Percentiles rank a stretch among this genome's conserved stretches.
These are phyloP conservation scores for Alternaria ventricosa DNA, from an alignment of 2,329 filamentous ascomycete genomes.

Conservation along the genomic window DNA sequence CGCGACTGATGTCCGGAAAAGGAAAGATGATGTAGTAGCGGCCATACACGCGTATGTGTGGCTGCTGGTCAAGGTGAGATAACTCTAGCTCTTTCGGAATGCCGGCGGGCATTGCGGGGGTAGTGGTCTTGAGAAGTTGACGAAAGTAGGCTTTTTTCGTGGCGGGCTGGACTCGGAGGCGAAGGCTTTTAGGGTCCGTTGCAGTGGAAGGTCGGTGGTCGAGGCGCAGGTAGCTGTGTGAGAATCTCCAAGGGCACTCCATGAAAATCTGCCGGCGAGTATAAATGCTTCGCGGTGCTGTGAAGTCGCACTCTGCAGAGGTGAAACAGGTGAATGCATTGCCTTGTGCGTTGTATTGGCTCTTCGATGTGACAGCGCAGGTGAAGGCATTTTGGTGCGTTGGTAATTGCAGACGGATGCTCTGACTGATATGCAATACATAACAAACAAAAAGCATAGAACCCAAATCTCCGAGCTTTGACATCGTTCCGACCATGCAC, in stretches of 20 bases:
- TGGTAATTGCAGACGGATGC: not conserved
- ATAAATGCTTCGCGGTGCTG: constrained; percentile 3
- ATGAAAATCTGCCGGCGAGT: not conserved
- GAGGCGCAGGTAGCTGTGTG: not conserved
- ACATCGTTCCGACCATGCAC: not conserved
- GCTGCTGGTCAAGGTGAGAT: constrained; percentile 23
- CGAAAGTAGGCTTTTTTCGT: constrained; percentile 1
- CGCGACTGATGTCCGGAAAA: constrained; percentile 16
- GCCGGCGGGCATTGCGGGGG: not conserved
- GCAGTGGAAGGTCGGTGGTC: not conserved
- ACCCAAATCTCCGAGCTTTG: not conserved
- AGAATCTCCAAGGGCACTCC: not conserved
- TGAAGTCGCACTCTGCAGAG: not conserved
- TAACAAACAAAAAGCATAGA: not conserved
- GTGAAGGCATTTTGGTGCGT: not conserved
- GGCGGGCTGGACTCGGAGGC: not conserved
- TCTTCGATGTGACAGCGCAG: not conserved
- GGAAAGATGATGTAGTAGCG: constrained; percentile 24
- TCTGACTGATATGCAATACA: not conserved
- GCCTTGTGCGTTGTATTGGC: not conserved
- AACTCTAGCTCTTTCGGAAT: constrained; percentile 17
- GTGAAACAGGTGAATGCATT: not conserved
- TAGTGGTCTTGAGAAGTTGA: not conserved
- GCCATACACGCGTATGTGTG: constrained; percentile 21
- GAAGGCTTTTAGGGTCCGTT: not conserved